A percentile compares a stretch with the other conserved stretches of the same genome.
Conservation (phyloP, 1,139 yeast genomes). For the Pichia kudriavzevii region DNA sequence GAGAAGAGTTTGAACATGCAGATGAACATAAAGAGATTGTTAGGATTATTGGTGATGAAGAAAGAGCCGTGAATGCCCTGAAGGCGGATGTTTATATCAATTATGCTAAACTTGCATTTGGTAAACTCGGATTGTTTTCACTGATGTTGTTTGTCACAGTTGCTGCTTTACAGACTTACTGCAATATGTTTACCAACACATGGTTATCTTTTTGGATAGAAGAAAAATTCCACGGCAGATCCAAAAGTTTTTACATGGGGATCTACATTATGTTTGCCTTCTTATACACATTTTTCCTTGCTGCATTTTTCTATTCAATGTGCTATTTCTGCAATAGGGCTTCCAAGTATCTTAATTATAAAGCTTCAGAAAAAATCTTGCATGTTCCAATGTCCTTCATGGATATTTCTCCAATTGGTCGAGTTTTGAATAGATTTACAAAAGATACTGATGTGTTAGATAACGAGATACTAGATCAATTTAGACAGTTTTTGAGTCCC, state of each 20-base stretch:
- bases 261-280: conserved; percentile 49
- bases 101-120: conserved; percentile 56
- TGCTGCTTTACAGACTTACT: conserved; percentile 48
- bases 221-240: conserved; percentile 39
- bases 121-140: conserved; percentile 33
- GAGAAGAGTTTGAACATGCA: conserved; percentile 1
- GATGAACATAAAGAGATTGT: conserved; percentile 7
- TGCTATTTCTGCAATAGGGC: conserved; percentile 47
- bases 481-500: conserved; percentile 41
- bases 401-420: conserved; percentile 57
- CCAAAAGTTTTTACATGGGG: conserved; percentile 63
- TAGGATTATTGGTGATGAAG: conserved; percentile 31
- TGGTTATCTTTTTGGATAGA: conserved; percentile 87
- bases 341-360: conserved; percentile 36
- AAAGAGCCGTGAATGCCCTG: conserved; percentile 29
- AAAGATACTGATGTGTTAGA: conserved; percentile 57
- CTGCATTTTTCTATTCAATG: conserved; percentile 39
- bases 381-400: conserved; percentile 52
- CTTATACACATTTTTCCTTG: conserved; percentile 30
- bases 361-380: conserved; percentile 37
- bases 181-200: conserved; percentile 58
- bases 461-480: conserved; percentile 48
- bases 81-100: conserved; percentile 36
- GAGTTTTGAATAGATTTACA: conserved; percentile 52
- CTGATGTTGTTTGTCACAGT: conserved; percentile 35